Evolutionary conservation across 352 stramenopile genomes (phyloP), one percentile per base, ranked within the genome.

Genomic region (Phytophthora tubulina): DNA sequence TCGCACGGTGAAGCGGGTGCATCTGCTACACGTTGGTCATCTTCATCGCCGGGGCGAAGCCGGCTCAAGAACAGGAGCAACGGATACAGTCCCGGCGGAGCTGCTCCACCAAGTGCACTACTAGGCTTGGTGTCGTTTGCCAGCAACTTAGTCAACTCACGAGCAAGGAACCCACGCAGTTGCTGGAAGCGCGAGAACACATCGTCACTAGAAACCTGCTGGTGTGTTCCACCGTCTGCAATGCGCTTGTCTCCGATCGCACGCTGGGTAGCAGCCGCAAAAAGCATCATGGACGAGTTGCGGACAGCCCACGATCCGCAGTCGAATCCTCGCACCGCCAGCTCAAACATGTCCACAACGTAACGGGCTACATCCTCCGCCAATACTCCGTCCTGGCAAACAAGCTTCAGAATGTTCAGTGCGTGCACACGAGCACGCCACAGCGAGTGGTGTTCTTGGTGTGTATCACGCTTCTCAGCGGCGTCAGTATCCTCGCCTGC

Each of bases 251-350:
- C 88, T 49, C 87, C 88, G 45, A 96, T 84, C 21, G 85, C 88
- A 49, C 90, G 85, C 66, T 95, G 88, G 2, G 86, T 92, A 3
- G 86, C 80, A 0, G 91, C 91, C 3, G 89, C 85, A 51, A 97
- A 97, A 44, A 97, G 84, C 92, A 97, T 97, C 91, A 97, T 97
- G 1, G 89, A 85, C 39, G 90, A 97, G 77, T 97, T 97, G 31
- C 92, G 89, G 30, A 97, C 92, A 1, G 91, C 88, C 90, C 90
- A 97, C 3, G 84, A 92, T 10, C 80, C 82, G 53, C 86, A 89
- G 33, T 96, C 85, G 62, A 97, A 97, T 38, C 89, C 91, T 27
- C 86, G 84, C 31, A 97, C 82, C 3, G 91, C 83, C 21, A 94
- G 61, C 61, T 90, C 77, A n/a, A 97, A 85, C 83, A 97, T 92